phyloP scores from a whole-genome alignment of 169 alveolate species.

The Blepharisma undulans region DNA sequence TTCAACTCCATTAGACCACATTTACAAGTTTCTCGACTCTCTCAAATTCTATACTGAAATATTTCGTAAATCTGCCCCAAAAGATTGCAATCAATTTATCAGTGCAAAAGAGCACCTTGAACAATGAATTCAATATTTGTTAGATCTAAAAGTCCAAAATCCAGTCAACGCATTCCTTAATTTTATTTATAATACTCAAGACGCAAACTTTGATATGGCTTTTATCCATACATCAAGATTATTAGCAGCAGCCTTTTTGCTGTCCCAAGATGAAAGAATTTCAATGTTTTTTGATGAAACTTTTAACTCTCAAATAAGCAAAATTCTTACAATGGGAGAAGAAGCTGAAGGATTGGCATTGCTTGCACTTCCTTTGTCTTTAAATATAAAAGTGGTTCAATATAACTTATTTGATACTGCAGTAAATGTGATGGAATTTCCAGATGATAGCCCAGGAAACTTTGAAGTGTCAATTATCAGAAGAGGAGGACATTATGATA shows the following conservation, averaged over 20 bases:
- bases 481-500: slow-evolving; percentile 34
- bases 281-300: neutral
- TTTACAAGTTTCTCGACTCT: neutral
- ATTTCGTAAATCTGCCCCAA: too few relatives aligned
- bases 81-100: too few relatives aligned
- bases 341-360: slow-evolving; percentile 24
- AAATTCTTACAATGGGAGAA: neutral
- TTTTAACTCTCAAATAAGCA: neutral
- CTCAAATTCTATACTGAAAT: neutral
- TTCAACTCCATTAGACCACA: neutral
- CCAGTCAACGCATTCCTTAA: neutral
- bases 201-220: neutral
- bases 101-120: too few relatives aligned
- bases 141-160: neutral
- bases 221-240: neutral
- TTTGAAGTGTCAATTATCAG: neutral
- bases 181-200: neutral
- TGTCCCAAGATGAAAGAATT: neutral
- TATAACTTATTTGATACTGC: neutral
- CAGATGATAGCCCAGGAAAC: neutral
- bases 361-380: neutral
- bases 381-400: neutral
- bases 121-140: neutral
- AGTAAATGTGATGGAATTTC: neutral
- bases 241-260: neutral